Evolutionary conservation across 2,329 filamentous ascomycete species (phyloP), one percentile per base, ranked within the genome.

Genomic region (Leptographium wingfieldii): DNA sequence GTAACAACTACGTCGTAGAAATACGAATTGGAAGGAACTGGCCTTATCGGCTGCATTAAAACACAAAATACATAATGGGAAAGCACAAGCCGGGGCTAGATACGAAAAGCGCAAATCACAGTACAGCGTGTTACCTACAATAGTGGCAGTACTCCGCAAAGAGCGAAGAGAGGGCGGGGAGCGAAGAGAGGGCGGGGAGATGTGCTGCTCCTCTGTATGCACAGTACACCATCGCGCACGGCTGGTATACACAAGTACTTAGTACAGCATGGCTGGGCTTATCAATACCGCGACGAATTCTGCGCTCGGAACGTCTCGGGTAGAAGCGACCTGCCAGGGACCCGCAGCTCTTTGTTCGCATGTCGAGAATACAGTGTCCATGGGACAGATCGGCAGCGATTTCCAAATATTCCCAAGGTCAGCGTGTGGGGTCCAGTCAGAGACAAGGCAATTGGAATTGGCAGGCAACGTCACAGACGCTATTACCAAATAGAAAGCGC

Each of bases 61-160:
- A 69, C 64, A 64, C 61, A 63, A 70, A 71, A 70, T 69, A 68
- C 68, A 68, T 72, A 72, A 72, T 72, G 64, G 66, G 65, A 72
- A 70, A 67, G 25, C 46, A 33, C 6, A 57, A 9, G 16, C 11
- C 6, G 29, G 56, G n/a, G 29, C 22, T 16, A 53, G 55, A 55
- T 58, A 59, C 38, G 43, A 29, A 29, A 55, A 40, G 53, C 53
- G 54, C 53, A 55, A 59, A 59, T 59, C 58, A 59, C n/a, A 56
- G 53, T n/a, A 5, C 52, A 19, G 10, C 38, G 19, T 59, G 29
- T 58, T 58, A 51, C 46, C 5, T 40, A 56, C 38, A 35, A 19
- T 11, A 19, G 53, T 55, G 14, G 2, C 33, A 25, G 53, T 22
- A 40, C 53, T 43, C 48, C 48, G 48, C 48, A 48, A n/a, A 48